Percentiles rank a stretch among this genome's conserved stretches.
phyloP scores from a whole-genome alignment of 305 asterid genomes.

The Rubia tinctorum region DNA sequence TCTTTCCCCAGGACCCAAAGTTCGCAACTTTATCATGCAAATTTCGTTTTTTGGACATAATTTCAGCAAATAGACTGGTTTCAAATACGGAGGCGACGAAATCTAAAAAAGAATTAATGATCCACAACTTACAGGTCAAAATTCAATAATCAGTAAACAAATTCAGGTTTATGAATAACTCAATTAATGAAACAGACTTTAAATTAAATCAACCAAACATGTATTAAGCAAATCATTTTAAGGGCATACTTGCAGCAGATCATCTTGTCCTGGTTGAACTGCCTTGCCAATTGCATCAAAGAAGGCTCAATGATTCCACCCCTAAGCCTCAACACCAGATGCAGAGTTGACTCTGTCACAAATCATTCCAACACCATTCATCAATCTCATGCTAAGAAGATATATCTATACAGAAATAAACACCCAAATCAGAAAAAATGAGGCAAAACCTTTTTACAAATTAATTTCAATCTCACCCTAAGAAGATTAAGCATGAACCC shows the following conservation, averaged over 20 bases:
- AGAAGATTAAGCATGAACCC: no score
- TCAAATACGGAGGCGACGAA: not conserved
- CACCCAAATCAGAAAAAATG: no score
- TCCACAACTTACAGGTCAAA: not conserved
- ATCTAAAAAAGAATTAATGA: not conserved
- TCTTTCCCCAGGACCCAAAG: not conserved
- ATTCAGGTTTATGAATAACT: not conserved
- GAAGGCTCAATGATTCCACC: conserved; percentile 37
- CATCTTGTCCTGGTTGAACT: conserved; percentile 34
- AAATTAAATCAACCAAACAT: not conserved
- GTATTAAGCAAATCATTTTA: not conserved
- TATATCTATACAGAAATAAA: no score
- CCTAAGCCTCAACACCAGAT: conserved; percentile 38
- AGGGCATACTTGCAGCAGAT: conserved; percentile 36
- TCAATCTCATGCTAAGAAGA: no score
- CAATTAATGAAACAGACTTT: not conserved
- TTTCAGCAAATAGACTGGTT: not conserved
- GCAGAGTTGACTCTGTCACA: conserved; percentile 30
- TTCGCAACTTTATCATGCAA: not conserved
- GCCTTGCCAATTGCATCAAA: conserved; percentile 32
- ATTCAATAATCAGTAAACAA: not conserved
- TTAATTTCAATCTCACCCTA: no score
- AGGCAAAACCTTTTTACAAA: no score
- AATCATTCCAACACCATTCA: not conserved
- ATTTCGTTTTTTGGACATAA: not conserved